Evolutionary conservation across 148 eudicot genomes (phyloP).

Genomic region (Rheum nobile): DNA sequence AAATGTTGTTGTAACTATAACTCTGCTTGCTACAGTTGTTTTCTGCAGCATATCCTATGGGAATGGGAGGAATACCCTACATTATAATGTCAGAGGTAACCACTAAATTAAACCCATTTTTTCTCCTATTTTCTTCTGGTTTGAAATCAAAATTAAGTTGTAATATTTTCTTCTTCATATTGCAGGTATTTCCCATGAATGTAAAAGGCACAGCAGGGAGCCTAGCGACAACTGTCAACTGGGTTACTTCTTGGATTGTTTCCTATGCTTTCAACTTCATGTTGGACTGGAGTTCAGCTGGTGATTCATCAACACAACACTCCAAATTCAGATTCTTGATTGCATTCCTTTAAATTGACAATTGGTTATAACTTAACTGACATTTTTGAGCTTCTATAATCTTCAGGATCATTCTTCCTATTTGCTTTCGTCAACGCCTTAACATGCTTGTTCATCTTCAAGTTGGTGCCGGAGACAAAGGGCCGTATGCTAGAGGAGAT

Average conservation of each 20-base stretch:
- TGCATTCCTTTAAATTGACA: not conserved
- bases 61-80: slow-evolving; percentile 29
- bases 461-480: slow-evolving; percentile 21
- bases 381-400: not conserved
- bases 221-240: slow-evolving; percentile 11
- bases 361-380: not conserved
- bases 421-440: slow-evolving; percentile 10
- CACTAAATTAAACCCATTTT: not conserved
- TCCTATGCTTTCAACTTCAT: slow-evolving; percentile 17
- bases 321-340: not conserved
- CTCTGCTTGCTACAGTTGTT: slow-evolving; percentile 10
- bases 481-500: slow-evolving; percentile 13
- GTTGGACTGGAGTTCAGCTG: slow-evolving; percentile 13
- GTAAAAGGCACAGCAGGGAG: slow-evolving; percentile 14
- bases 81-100: slow-evolving; percentile 25
- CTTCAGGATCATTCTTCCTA: slow-evolving; percentile 16
- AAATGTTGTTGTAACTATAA: not conserved
- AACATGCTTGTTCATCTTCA: slow-evolving; percentile 6
- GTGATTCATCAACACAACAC: not conserved
- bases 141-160: not conserved
- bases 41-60: slow-evolving; percentile 18
- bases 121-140: not conserved
- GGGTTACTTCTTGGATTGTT: slow-evolving; percentile 12
- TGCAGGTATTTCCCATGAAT: slow-evolving; percentile 16
- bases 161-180: not conserved